These are phyloP conservation scores for Gynandropsis gynandra DNA, from an alignment of 345 rosid species.

Conservation along the genomic window DNA sequence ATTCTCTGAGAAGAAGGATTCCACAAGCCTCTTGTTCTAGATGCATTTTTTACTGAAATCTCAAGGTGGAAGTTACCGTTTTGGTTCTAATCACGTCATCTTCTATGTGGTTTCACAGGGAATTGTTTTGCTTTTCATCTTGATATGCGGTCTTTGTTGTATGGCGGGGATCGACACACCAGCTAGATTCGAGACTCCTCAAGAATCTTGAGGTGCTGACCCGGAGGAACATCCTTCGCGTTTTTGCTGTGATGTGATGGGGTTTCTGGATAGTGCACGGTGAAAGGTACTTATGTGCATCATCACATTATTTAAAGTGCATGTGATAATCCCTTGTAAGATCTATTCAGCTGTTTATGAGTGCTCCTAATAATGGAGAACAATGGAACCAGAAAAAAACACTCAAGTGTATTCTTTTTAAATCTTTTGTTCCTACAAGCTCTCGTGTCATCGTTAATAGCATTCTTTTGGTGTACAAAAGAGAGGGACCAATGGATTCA, in stretches of 20 bases:
- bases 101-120: conserved; percentile 49
- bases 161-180: conserved; percentile 99
- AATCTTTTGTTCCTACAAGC: too few species aligned
- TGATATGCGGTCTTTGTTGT: conserved; percentile 89
- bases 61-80: conserved; percentile 4
- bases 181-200: conserved; percentile 87
- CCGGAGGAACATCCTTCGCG: conserved; percentile 17
- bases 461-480: too few species aligned
- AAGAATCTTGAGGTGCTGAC: conserved; percentile 51
- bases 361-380: conserved; percentile 28
- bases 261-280: conserved; percentile 24
- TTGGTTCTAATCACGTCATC: conserved; percentile 22
- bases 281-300: conserved; percentile 22
- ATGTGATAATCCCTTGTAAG: conserved; percentile 28
- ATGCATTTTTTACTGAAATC: too few species aligned
- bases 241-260: conserved; percentile 15
- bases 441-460: too few species aligned
- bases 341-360: conserved; percentile 27
- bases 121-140: conserved; percentile 71
- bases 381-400: conserved; percentile 18
- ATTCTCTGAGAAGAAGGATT: too few species aligned
- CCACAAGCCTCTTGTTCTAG: too few species aligned
- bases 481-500: too few species aligned
- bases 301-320: conserved; percentile 24
- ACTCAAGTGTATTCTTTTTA: too few species aligned